Evolutionary conservation across 116 monocot genomes (phyloP), one percentile per base, ranked within the genome.

Genomic region (Posidonia oceanica): DNA sequence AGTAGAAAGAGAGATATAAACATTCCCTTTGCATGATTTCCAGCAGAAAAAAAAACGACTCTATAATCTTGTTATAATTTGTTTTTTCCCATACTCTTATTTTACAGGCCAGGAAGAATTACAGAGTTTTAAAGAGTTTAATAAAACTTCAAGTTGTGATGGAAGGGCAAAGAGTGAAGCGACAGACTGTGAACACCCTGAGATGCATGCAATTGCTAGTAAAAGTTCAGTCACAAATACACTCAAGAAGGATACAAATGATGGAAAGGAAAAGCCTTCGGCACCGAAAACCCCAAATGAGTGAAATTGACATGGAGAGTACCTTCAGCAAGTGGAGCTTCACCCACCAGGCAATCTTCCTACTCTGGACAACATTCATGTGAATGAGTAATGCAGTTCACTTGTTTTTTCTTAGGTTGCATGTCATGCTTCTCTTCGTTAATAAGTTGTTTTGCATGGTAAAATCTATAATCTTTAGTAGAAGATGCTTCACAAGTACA

Each of bases 101-200:
- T 44, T 7, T 55, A 41, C 78, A 95, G 94, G 91, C 81, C 3
- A 84, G 95, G 66, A 86, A 77, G 71, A 88, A 69, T 54, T 91
- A 81, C 75, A 80, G 72, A 55, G 63, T 86, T 10, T 75, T 86
- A 36, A 82, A 80, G 63, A 82, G 84, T 29, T 66, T 95, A 7
- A 64, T 88, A 53, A 86, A 88, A 57, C 91, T 96, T 14, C 88
- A 95, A 64, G 67, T 62, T 10, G 76, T 83, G 66, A 77, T 91
- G 86, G 71, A 79, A 41, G 91, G 91, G 36, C 79, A 79, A 36
- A 76, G 81, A 5, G 76, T 91, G 38, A 88, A 83, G 74, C 80
- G 76, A 4, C 95, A 91, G 64, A 91, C 95, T 5, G 63, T 68
- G 72, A 88, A 88, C 52, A 70, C 91, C 37, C 76, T 91, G 83